Evolutionary conservation across 179 eudicot species (phyloP).

Genomic region (Spinacia oleracea): DNA sequence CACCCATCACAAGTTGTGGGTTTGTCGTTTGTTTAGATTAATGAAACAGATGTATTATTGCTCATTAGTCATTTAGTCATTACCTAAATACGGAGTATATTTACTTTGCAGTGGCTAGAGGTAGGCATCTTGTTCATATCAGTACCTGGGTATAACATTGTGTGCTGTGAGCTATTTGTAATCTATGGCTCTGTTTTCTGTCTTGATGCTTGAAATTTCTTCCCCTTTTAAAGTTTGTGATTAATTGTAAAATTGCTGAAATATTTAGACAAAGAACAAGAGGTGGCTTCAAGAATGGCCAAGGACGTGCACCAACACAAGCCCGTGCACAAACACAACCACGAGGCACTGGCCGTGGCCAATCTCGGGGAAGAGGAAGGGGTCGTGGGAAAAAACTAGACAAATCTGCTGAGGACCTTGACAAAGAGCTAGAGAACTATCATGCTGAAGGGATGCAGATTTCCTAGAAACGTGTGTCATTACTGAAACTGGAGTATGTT

Average conservation of each 20-base stretch:
- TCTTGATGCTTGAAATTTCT: too few relatives aligned
- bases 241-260: constrained; percentile 3
- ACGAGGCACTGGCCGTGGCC: constrained; percentile 27
- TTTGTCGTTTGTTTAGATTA: too few relatives aligned
- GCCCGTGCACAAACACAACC: constrained; percentile 32
- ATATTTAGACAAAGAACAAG: constrained; percentile 50
- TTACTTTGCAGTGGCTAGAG: too few relatives aligned
- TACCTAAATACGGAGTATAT: too few relatives aligned
- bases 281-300: constrained; percentile 49
- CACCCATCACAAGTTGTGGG: too few relatives aligned
- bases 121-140: too few relatives aligned
- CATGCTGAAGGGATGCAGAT: constrained; percentile 85
- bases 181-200: too few relatives aligned
- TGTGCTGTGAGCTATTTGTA: too few relatives aligned
- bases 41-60: too few relatives aligned
- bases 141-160: too few relatives aligned
- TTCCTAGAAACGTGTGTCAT: constrained; percentile 22
- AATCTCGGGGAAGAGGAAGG: constrained; percentile 24
- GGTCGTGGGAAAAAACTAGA: constrained; percentile 52
- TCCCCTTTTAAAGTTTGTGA: not conserved
- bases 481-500: not conserved
- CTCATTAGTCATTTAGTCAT: too few relatives aligned
- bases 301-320: constrained; percentile 44
- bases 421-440: constrained; percentile 83
- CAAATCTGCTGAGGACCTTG: constrained; percentile 81